Evolutionary conservation across 495 filamentous ascomycete genomes (phyloP).

Genomic region (Talaromyces trachyspermus): DNA sequence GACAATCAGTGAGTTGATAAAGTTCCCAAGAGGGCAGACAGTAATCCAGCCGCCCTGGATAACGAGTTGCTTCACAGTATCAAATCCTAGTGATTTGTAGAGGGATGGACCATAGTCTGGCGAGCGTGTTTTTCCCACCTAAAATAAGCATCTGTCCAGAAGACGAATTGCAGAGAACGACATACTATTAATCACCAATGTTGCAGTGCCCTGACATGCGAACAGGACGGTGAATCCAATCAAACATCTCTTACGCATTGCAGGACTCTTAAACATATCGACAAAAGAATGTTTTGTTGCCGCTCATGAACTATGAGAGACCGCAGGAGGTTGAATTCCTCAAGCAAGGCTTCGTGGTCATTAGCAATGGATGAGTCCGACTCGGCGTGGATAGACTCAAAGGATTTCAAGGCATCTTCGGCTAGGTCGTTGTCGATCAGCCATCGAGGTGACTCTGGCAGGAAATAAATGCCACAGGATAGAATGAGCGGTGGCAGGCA

Average conservation of each 20-base stretch:
- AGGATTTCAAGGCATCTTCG: slow-evolving; percentile 44
- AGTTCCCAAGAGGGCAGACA: slow-evolving; percentile 4
- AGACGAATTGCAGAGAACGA: neutral
- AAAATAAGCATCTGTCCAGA: too few species aligned
- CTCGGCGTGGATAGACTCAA: slow-evolving; percentile 46
- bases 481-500: slow-evolving; percentile 54
- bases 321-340: slow-evolving; percentile 46
- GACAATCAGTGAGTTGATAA: slow-evolving; percentile 47
- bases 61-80: slow-evolving; percentile 6
- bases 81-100: slow-evolving; percentile 5
- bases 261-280: slow-evolving; percentile 69
- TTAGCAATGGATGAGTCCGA: slow-evolving; percentile 58
- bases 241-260: slow-evolving; percentile 31
- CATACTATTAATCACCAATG: slow-evolving; percentile 23
- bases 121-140: neutral
- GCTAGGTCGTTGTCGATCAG: slow-evolving; percentile 42
- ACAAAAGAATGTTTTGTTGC: slow-evolving; percentile 53
- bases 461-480: slow-evolving; percentile 45
- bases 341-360: slow-evolving; percentile 50
- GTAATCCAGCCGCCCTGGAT: slow-evolving; percentile 1
- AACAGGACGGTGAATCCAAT: slow-evolving; percentile 4
- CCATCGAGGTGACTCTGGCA: slow-evolving; percentile 49
- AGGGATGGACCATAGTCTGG: slow-evolving; percentile 7
- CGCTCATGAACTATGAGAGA: slow-evolving; percentile 56
- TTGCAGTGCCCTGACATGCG: slow-evolving; percentile 28